Conservation (phyloP, 148 eudicot species). For the Chenopodium berlandieri region DNA sequence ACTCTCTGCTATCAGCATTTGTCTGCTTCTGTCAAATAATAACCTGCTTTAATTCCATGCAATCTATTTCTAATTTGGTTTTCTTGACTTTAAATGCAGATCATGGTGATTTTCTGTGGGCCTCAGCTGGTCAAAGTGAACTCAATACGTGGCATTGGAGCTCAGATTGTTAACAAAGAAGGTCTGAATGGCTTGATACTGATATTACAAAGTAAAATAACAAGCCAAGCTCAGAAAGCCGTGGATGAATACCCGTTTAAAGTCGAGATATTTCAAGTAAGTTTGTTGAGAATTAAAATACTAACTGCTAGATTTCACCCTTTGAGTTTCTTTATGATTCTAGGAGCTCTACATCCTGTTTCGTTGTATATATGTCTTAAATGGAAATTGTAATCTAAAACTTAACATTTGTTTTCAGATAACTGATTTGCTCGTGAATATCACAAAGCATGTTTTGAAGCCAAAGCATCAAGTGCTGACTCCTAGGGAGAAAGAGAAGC, state of each 20-base stretch:
- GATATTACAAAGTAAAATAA: slow-evolving; percentile 62
- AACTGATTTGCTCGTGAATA: slow-evolving; percentile 82
- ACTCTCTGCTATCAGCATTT: neutral
- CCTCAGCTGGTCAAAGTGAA: slow-evolving; percentile 58
- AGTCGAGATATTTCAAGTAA: slow-evolving; percentile 88
- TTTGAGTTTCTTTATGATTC: neutral
- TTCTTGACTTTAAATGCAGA: slow-evolving; percentile 38
- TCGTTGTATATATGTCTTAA: neutral
- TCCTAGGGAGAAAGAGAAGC: slow-evolving; percentile 59
- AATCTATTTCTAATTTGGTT: neutral
- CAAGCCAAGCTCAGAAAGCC: slow-evolving; percentile 71
- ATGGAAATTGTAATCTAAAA: neutral
- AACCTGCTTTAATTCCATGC: too few relatives aligned
- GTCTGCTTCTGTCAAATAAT: neutral
- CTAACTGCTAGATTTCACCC: neutral
- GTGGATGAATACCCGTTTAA: slow-evolving; percentile 55
- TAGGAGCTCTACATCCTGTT: neutral
- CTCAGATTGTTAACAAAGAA: slow-evolving; percentile 60
- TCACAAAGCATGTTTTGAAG: slow-evolving; percentile 79
- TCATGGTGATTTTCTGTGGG: slow-evolving; percentile 64
- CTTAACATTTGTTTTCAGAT: slow-evolving; percentile 44
- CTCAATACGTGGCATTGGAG: slow-evolving; percentile 45
- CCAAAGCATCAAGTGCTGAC: slow-evolving; percentile 74
- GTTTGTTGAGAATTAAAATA: slow-evolving; percentile 6
- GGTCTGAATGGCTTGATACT: slow-evolving; percentile 63